Percentiles rank a stretch among this genome's conserved stretches.
Conservation (phyloP, 2,329 filamentous ascomycete genomes). For the Paracamarosporium sp. region DNA sequence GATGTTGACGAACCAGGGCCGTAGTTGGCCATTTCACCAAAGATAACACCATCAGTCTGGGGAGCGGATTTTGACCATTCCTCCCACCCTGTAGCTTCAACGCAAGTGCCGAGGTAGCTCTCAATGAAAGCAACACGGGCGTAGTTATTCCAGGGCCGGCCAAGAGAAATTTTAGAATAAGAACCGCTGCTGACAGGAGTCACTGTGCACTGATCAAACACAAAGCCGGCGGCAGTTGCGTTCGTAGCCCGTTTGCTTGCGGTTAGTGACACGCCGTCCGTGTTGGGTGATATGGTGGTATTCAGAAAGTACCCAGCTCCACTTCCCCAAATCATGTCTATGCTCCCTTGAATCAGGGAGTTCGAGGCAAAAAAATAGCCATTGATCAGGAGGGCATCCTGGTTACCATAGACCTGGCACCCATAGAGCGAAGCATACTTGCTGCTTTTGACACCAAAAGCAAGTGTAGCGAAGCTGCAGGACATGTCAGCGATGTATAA, state of each 20-base stretch:
- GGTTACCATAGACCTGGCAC: conserved; percentile 48
- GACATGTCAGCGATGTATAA: conserved; percentile 1
- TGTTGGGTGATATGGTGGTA: conserved; percentile 46
- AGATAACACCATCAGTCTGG: conserved; percentile 24
- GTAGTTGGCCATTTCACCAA: conserved; percentile 45
- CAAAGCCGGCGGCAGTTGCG: conserved; percentile 46
- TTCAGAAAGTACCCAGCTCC: conserved; percentile 55
- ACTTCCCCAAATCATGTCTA: conserved; percentile 54
- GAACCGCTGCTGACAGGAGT: conserved; percentile 36
- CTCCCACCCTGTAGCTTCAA: conserved; percentile 27
- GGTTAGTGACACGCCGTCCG: conserved; percentile 45
- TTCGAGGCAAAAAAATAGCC: conserved; percentile 50
- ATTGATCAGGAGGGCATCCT: conserved; percentile 48
- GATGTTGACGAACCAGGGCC: conserved; percentile 43
- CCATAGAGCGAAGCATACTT: conserved; percentile 49
- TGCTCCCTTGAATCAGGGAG: conserved; percentile 49
- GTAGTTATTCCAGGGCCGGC: conserved; percentile 29
- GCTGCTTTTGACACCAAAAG: conserved; percentile 51
- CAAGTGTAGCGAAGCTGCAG: conserved; percentile 48
- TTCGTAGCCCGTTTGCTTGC: conserved; percentile 49
- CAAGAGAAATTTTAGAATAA: conserved; percentile 38
- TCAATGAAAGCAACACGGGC: conserved; percentile 25
- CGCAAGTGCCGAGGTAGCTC: conserved; percentile 27
- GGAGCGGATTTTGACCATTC: conserved; percentile 26
- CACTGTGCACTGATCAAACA: conserved; percentile 47